Percentiles rank a stretch among this genome's conserved stretches.
phyloP scores from a whole-genome alignment of 805 yeast genomes.

The Yamadazyma endophytica region DNA sequence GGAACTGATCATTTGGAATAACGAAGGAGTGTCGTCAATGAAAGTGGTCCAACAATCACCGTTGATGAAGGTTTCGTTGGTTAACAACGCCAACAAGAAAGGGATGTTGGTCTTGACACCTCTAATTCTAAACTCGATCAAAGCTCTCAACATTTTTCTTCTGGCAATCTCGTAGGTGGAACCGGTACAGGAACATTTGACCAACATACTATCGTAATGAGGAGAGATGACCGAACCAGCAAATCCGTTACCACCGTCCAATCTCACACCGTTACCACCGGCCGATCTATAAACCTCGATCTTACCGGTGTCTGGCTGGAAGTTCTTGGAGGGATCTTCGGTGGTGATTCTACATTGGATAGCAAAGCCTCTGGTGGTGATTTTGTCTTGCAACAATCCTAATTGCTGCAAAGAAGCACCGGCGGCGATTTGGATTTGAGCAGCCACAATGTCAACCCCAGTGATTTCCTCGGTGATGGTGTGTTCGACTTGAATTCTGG shows the following conservation, averaged over 20 bases:
- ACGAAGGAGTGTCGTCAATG: conserved; percentile 94
- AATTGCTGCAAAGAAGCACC: conserved; percentile 92
- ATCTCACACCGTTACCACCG: conserved; percentile 98
- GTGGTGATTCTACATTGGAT: conserved; percentile 99
- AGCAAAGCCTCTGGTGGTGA: conserved; percentile 95
- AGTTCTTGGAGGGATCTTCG: conserved; percentile 93
- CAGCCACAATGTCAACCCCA: conserved; percentile 96
- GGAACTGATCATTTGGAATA: conserved; percentile 91
- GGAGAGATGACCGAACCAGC: conserved; percentile 97
- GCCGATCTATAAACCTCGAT: conserved; percentile 97
- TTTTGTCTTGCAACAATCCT: conserved; percentile 90
- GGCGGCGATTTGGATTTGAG: conserved; percentile 98
- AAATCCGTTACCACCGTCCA: conserved; percentile 98
- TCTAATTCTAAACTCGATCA: conserved; percentile 96
- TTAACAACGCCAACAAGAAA: conserved; percentile 83
- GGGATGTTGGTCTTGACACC: conserved; percentile 99
- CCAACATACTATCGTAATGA: conserved; percentile 97
- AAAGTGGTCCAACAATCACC: conserved; percentile 98
- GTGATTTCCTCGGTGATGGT: conserved; percentile 98
- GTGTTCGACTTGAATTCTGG: conserved; percentile 97
- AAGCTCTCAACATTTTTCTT: conserved; percentile 94
- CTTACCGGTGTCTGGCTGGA: conserved; percentile 98
- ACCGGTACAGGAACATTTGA: conserved; percentile 96
- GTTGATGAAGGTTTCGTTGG: conserved; percentile 78
- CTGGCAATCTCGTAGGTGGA: conserved; percentile 95